Percentiles rank a stretch among this genome's conserved stretches.
Conservation (phyloP, 2,329 filamentous ascomycete genomes). For the Epichloe typhina region DNA sequence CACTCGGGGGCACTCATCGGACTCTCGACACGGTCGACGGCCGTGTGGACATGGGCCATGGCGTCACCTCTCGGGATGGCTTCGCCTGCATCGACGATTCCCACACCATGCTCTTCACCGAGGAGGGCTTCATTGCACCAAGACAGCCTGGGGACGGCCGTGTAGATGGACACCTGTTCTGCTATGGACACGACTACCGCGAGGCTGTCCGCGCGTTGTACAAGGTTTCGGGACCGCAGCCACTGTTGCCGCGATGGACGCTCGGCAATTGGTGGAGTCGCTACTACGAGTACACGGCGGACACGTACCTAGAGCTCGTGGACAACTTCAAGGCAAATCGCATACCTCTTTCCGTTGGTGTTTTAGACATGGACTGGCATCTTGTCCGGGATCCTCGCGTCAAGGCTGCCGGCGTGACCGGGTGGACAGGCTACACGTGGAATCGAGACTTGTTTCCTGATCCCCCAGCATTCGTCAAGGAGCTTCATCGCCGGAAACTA, state of each 20-base stretch:
- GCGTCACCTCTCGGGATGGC: conserved; percentile 36
- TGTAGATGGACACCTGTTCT: conserved; percentile 46
- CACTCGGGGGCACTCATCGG: conserved; percentile 35
- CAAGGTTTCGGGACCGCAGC: conserved; percentile 41
- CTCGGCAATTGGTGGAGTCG: conserved; percentile 55
- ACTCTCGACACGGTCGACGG: conserved; percentile 43
- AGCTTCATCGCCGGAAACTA: conserved; percentile 37
- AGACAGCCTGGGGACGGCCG: conserved; percentile 27
- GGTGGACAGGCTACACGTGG: conserved; percentile 12
- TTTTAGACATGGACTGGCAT: conserved; percentile 58
- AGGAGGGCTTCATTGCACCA: conserved; percentile 36
- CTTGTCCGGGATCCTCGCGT: conserved; percentile 33
- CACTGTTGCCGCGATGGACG: conserved; percentile 41
- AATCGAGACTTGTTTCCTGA: conserved; percentile 35
- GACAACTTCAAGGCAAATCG: conserved; percentile 36
- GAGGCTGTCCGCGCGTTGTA: conserved; percentile 41
- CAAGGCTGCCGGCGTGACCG: conserved; percentile 39
- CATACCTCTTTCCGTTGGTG: conserved; percentile 45
- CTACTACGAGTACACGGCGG: conserved; percentile 43
- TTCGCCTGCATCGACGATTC: conserved; percentile 41
- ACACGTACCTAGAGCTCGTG: conserved; percentile 44
- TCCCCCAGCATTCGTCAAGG: conserved; percentile 35
- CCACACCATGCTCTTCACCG: conserved; percentile 42
- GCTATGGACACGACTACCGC: conserved; percentile 43
- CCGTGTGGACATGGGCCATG: conserved; percentile 32